phyloP scores from a whole-genome alignment of 805 yeast genomes.

The Metschnikowia chrysomelidarum region DNA sequence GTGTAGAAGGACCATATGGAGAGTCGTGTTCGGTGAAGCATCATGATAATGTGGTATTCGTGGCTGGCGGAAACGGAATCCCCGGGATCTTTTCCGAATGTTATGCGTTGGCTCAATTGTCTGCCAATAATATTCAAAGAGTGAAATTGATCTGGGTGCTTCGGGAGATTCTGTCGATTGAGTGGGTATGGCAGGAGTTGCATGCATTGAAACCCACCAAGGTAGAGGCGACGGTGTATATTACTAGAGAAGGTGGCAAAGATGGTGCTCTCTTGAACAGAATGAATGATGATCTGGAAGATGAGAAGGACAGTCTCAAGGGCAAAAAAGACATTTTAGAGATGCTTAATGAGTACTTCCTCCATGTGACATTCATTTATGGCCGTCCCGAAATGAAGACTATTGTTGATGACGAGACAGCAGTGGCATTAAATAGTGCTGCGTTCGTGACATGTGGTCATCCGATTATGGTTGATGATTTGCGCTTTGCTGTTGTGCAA shows the following conservation, averaged over 20 bases:
- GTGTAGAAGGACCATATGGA: conserved; percentile 64
- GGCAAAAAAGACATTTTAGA: neutral
- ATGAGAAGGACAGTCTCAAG: neutral
- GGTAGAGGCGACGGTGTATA: conserved; percentile 39
- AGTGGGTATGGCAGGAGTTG: conserved; percentile 37
- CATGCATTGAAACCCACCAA: conserved; percentile 29
- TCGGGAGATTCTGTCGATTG: conserved; percentile 34
- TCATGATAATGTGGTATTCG: conserved; percentile 45
- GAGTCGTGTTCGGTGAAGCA: conserved; percentile 42
- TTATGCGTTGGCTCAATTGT: conserved; percentile 18
- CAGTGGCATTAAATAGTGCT: conserved; percentile 33
- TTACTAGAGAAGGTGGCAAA: conserved; percentile 4
- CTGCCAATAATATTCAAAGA: neutral
- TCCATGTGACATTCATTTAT: conserved; percentile 38
- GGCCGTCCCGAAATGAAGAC: conserved; percentile 40
- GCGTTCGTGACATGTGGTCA: conserved; percentile 64
- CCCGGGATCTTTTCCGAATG: conserved; percentile 53
- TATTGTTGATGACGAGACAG: conserved; percentile 35
- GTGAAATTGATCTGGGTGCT: conserved; percentile 35
- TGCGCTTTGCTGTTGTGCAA: conserved; percentile 22
- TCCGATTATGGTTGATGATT: conserved; percentile 36
- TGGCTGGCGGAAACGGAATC: conserved; percentile 67
- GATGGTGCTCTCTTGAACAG: too few species aligned
- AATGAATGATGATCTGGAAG: neutral
- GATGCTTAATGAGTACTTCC: conserved; percentile 20